Percentiles rank a stretch among this genome's conserved stretches.
Conservation (phyloP, 805 yeast genomes). For the Kuraishia molischiana region DNA sequence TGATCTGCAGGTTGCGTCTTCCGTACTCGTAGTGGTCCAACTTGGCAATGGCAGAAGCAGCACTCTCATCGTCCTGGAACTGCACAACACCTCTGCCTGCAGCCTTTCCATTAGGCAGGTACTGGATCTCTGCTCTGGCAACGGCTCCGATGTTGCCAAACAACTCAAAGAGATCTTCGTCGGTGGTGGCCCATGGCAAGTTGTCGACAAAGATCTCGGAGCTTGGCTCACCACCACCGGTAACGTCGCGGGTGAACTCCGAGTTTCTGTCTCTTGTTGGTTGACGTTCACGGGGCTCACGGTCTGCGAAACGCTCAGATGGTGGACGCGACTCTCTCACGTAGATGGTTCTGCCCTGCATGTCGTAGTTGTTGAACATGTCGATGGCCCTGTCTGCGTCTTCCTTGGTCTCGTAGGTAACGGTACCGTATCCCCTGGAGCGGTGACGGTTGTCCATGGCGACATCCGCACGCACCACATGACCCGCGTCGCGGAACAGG, state of each 20-base stretch:
- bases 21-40: slow-evolving; percentile 80
- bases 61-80: slow-evolving; percentile 55
- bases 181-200: slow-evolving; percentile 84
- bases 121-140: slow-evolving; percentile 66
- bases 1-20: slow-evolving; percentile 57
- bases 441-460: slow-evolving; percentile 56
- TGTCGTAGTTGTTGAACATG: slow-evolving; percentile 54
- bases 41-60: slow-evolving; percentile 66
- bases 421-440: slow-evolving; percentile 83
- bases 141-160: slow-evolving; percentile 81
- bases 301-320: no score
- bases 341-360: slow-evolving; percentile 71
- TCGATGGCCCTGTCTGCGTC: slow-evolving; percentile 68
- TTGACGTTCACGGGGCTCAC: slow-evolving; percentile 5
- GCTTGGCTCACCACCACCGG: slow-evolving; percentile 51
- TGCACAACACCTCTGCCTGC: slow-evolving; percentile 82
- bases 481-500: slow-evolving; percentile 68
- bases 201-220: slow-evolving; percentile 61
- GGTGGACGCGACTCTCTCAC: slow-evolving; percentile 42
- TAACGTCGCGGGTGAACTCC: slow-evolving; percentile 58
- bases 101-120: slow-evolving; percentile 50
- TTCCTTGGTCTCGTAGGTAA: slow-evolving; percentile 52
- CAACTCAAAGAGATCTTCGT: slow-evolving; percentile 73
- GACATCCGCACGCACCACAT: slow-evolving; percentile 76
- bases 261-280: slow-evolving; percentile 24